Evolutionary conservation across 306 rosid species (phyloP).

Genomic region (Fagus crenata): DNA sequence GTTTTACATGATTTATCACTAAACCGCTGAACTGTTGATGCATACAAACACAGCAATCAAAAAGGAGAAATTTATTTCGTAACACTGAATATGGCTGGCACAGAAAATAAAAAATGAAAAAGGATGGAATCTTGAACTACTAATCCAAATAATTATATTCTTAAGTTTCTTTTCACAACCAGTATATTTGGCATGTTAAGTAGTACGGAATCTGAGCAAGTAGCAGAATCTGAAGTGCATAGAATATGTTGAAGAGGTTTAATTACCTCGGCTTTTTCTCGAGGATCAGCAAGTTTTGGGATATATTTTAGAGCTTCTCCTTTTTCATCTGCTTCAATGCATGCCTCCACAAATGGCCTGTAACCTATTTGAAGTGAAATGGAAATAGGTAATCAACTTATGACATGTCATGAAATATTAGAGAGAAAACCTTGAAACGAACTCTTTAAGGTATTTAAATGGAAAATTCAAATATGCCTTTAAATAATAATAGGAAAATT

Average conservation of each 20-base stretch:
- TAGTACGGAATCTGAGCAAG: neutral
- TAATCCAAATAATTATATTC: neutral
- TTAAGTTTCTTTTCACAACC: neutral
- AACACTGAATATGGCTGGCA: neutral
- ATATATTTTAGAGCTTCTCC: conserved; percentile 91
- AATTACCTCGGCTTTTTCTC: conserved; percentile 93
- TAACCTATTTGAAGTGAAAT: conserved; percentile 53
- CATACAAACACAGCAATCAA: neutral
- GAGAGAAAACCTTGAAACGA: too few relatives aligned
- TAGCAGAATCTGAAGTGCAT: neutral
- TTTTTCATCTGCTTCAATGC: conserved; percentile 92
- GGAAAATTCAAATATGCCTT: neutral
- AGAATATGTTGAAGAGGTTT: neutral
- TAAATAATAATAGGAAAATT: neutral
- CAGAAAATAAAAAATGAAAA: neutral
- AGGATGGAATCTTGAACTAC: neutral
- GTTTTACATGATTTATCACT: neutral
- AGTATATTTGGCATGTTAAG: neutral
- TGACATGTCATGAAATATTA: neutral
- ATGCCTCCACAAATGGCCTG: conserved; percentile 95
- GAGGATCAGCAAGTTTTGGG: conserved; percentile 89
- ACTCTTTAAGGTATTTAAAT: neutral
- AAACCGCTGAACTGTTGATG: neutral
- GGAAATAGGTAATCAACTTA: conserved; percentile 13
- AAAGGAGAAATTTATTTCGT: neutral